These are phyloP conservation scores for Phytopythium sindhum DNA, from an alignment of 352 stramenopile species.

Conservation along the genomic window DNA sequence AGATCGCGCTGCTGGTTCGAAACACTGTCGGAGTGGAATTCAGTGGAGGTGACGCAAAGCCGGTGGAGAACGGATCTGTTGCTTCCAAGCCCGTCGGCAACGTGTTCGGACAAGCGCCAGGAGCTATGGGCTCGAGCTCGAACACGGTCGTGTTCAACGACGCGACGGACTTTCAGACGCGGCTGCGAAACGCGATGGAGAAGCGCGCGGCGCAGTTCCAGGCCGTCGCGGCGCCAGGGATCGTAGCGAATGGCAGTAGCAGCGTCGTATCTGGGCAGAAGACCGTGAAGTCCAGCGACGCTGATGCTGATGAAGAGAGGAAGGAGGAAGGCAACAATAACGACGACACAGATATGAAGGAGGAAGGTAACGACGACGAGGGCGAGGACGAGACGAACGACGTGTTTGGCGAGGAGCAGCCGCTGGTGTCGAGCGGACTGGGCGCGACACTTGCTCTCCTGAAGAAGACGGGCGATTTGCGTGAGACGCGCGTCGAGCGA, in stretches of 20 bases:
- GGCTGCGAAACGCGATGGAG: conserved; percentile 73
- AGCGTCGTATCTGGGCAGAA: background rate
- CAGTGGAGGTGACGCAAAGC: conserved; percentile 9
- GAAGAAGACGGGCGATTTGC: conserved; percentile 91
- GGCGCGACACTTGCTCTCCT: conserved; percentile 91
- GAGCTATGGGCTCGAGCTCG: conserved; percentile 14
- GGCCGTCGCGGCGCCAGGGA: conserved; percentile 13
- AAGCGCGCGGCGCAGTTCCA: conserved; percentile 58
- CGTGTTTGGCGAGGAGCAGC: conserved; percentile 81
- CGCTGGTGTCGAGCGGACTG: conserved; percentile 84
- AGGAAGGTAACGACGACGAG: conserved; percentile 29
- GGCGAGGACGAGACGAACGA: conserved; percentile 52
- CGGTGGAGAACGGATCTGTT: conserved; percentile 12
- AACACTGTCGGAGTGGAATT: conserved; percentile 33
- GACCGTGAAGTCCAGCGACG: background rate
- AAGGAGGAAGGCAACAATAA: conserved; percentile 18
- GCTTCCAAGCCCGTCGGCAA: conserved; percentile 18
- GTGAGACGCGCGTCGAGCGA: conserved; percentile 83
- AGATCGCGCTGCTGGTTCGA: conserved; percentile 54
- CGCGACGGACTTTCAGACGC: conserved; percentile 80
- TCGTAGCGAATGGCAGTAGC: background rate
- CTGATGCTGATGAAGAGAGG: conserved; percentile 28
- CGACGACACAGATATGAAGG: conserved; percentile 16
- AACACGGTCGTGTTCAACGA: conserved; percentile 82
- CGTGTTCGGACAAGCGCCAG: conserved; percentile 47